Evolutionary conservation across 108 stramenopile genomes (phyloP), one percentile per base, ranked within the genome.

Genomic region (Pseudonitzschia delicatissima): DNA sequence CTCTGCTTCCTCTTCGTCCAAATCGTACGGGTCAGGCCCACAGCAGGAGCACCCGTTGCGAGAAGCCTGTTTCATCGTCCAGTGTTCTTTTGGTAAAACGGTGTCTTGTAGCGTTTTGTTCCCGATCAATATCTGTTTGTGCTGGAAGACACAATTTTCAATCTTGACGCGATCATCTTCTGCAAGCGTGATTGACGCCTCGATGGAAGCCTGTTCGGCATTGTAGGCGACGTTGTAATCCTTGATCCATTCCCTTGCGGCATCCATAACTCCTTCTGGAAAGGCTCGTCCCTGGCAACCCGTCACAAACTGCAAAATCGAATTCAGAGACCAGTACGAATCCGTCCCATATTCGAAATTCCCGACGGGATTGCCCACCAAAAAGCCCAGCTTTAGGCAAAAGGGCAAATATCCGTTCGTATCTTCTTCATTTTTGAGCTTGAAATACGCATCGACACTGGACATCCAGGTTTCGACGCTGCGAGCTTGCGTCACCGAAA

Each of bases 51-150:
- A 65, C 52, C 83, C 58, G 65, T 74, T 72, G 81, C 82, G 8
- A 65, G 80, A 44, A 17, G 84, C 82, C 31, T 82, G 80, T 47
- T 91, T 91, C 42, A 87, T 51, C 35, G 82, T 79, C 86, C 89
- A 91, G 42, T 93, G 86, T 50, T 88, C 72, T 21, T 68, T 76
- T 15, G 92, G 92, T 40, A 79, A 73, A 25, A 90, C 88, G 0
- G 92, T 93, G 72, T 93, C 92, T 34, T 77, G 36, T 15, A 93
- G 39, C 25, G 87, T 91, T 59, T 93, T 93, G 62, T 93, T 84
- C 35, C 82, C 89, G 60, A 90, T 82, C 67, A 93, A 65, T 60
- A 93, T 90, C 9, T 69, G 57, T 63, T 93, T 87, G 73, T 93
- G 89, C 7, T 73, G 74, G 68, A 93, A 93, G 6, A 83, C 82